Evolutionary conservation across 1,284 basidiomycete species (phyloP).

Genomic region (Ceratobasidium sp.): DNA sequence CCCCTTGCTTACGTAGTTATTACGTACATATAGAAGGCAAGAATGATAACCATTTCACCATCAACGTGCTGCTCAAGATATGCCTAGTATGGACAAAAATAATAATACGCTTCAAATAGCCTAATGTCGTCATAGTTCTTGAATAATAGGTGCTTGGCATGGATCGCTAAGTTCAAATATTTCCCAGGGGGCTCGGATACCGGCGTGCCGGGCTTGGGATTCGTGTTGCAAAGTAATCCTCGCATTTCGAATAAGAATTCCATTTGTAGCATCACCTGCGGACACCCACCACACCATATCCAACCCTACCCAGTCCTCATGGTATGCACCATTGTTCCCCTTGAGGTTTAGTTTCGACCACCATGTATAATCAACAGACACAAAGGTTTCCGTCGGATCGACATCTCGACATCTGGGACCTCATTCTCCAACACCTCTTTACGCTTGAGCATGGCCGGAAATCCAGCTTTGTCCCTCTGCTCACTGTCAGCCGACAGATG

Average conservation of each 20-base stretch:
- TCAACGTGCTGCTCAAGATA: slow-evolving; percentile 54
- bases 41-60: slow-evolving; percentile 84
- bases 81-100: background rate
- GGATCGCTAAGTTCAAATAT: too few relatives aligned
- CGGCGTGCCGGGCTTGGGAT: too few relatives aligned
- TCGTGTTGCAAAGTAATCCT: background rate
- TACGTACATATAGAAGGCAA: slow-evolving; percentile 65
- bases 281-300: background rate
- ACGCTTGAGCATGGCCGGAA: background rate
- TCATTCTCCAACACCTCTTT: background rate
- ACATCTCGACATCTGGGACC: slow-evolving; percentile 22
- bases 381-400: background rate
- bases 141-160: background rate
- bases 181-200: too few relatives aligned
- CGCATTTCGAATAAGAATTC: slow-evolving; percentile 3
- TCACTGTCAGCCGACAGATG: slow-evolving; percentile 2
- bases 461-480: background rate
- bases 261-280: background rate
- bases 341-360: too few relatives aligned
- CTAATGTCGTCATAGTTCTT: background rate
- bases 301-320: background rate
- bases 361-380: background rate
- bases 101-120: background rate
- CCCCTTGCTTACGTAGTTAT: slow-evolving; percentile 14
- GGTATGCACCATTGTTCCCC: background rate